Evolutionary conservation across 2,329 filamentous ascomycete genomes (phyloP).

Genomic region (Colletotrichum sansevieriae): DNA sequence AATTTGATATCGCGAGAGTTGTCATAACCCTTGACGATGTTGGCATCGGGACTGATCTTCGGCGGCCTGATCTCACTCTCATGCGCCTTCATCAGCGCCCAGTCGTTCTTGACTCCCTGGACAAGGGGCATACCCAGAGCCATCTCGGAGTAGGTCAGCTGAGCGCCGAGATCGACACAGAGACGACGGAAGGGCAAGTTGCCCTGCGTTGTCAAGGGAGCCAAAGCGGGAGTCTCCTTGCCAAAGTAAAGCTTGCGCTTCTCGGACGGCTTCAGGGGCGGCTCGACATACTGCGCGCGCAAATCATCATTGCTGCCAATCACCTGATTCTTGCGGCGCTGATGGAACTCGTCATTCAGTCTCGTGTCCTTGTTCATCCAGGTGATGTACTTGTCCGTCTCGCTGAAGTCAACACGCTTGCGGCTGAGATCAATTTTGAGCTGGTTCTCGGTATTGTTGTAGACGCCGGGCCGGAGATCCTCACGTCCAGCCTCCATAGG

Average conservation of each 20-base stretch:
- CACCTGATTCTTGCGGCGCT: slow-evolving; percentile 57
- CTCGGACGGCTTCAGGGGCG: slow-evolving; percentile 90
- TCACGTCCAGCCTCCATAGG: slow-evolving; percentile 55
- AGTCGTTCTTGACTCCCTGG: slow-evolving; percentile 91
- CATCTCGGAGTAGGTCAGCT: slow-evolving; percentile 98
- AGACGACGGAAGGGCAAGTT: slow-evolving; percentile 95
- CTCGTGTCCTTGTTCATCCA: slow-evolving; percentile 79
- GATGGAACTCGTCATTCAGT: slow-evolving; percentile 54
- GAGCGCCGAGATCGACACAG: slow-evolving; percentile 88
- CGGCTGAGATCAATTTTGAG: slow-evolving; percentile 82
- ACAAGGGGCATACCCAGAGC: slow-evolving; percentile 91
- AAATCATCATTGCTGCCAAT: slow-evolving; percentile 72
- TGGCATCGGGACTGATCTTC: slow-evolving; percentile 67
- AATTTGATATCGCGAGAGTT: slow-evolving; percentile 88
- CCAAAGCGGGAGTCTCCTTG: slow-evolving; percentile 91
- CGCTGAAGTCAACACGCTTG: slow-evolving; percentile 77
- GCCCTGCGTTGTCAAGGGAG: slow-evolving; percentile 94
- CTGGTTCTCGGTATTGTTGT: slow-evolving; percentile 79
- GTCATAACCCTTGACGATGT: slow-evolving; percentile 81
- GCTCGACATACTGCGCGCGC: slow-evolving; percentile 84
- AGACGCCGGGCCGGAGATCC: slow-evolving; percentile 73
- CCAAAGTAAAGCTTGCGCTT: slow-evolving; percentile 96
- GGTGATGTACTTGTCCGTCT: slow-evolving; percentile 79
- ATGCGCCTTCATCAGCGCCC: slow-evolving; percentile 95
- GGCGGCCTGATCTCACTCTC: slow-evolving; percentile 84